Base-by-base conservation (phyloP, 176 grass and related monocot species). In the Avena atlantica region DNA sequence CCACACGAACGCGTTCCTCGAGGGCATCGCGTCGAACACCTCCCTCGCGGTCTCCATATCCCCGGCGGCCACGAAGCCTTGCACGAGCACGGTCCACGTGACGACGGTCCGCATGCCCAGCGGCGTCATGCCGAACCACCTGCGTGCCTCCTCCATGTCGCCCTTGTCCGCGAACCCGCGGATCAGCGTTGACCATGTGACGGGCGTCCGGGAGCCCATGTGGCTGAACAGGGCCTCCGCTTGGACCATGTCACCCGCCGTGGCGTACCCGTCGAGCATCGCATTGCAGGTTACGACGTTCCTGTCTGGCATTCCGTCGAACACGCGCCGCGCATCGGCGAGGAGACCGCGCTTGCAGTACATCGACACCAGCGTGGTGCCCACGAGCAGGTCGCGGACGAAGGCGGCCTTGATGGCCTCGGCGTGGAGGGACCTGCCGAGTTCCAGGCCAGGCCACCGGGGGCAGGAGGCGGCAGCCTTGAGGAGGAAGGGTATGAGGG, bases 51-150 rank as follows among this genome's bases (percentile, higher is more conserved):
- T 24, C 51, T 89, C 84, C 88, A 91, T 92, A 1, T 91, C 90
- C 12, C 88, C 86, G 13, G 27, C 40, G 6, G 60, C 51, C 15
- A 83, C 87, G 3, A 89, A 87, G 0, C 90, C 93, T 11, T 95
- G 88, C 64, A 95, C 88, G 47, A 89, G 17, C 27, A 95, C 90
- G 45, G 90, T 92, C 93, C 90, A 91, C 55, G 86, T 79, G 70
- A 92, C 80, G 3, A 92, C 86, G 1, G 69, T 92, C 70, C 80
- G 84, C 88, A 90, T 49, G 29, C 85, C 69, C 8, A 8, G 52
- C 10, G 88, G 88, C 17, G 78, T 79, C 21, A 45, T 21, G 20
- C 85, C 81, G 51, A 95, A 92, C 83, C 87, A 89, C 68, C 44
- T 62, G 80, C 84, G 79, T 0, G 86, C 86, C 11, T 56, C 77